Percentiles rank a stretch among this genome's conserved stretches.
These are phyloP conservation scores for Styphnolobium japonicum DNA, from an alignment of 306 rosid species.

Conservation along the genomic window DNA sequence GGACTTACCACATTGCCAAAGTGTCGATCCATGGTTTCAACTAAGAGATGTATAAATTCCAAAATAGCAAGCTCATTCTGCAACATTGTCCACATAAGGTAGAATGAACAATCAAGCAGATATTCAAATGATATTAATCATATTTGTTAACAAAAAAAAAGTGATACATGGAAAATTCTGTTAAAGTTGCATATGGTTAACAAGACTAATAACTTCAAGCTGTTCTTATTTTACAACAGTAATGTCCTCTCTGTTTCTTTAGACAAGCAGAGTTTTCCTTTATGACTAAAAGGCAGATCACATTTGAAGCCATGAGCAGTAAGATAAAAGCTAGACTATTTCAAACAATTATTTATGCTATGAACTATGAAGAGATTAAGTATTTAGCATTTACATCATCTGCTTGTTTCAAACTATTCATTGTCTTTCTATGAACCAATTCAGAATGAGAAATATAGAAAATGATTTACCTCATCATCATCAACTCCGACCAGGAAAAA, in stretches of 20 bases:
- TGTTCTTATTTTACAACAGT: not conserved
- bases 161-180: not conserved
- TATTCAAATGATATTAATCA: not conserved
- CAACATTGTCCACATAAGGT: constrained; percentile 31
- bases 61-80: constrained; percentile 93
- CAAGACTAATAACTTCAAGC: not conserved
- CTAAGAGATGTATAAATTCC: constrained; percentile 92
- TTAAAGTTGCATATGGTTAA: not conserved
- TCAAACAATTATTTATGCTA: not conserved
- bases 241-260: not conserved
- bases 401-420: not conserved
- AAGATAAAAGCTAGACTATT: not conserved
- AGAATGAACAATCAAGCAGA: not conserved
- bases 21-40: constrained; percentile 97
- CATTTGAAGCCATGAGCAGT: not conserved
- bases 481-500: constrained; percentile 98
- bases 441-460: not conserved
- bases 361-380: not conserved
- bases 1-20: constrained; percentile 88
- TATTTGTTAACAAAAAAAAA: not conserved
- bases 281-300: not conserved
- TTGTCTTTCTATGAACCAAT: not conserved
- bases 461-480: constrained; percentile 66
- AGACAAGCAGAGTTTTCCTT: not conserved
- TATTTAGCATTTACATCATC: not conserved